Evolutionary conservation across 495 filamentous ascomycete species (phyloP), one percentile per base, ranked within the genome.

Genomic region (Talaromyces thailandensis): DNA sequence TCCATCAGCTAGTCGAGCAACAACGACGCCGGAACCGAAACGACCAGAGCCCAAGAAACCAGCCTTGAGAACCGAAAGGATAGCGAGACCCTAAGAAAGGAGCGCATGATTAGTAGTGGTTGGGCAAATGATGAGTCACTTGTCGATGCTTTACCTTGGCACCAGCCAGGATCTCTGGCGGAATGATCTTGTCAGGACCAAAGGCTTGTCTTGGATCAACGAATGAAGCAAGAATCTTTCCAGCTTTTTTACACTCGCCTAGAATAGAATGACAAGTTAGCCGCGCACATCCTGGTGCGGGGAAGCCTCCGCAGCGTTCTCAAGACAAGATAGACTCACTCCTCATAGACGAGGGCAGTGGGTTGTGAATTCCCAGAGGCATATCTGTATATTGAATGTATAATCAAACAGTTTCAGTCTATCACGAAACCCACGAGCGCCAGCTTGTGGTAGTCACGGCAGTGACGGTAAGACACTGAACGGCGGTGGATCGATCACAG

Each of bases 131-230:
- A 31, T 56, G 14, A 25, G 12, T 28, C 31, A 51, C n/a, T 62
- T 51, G 12, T 45, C 16, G 26, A 61, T 14, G 23, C 16, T 26
- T 23, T 57, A 94, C 91, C 86, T 98, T 97, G 66, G 94, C 95
- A 68, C 88, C 87, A 48, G 90, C 87, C 64, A 98, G 84, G 67
- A 98, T 84, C 50, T 88, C 84, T 3, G 95, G 94, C 45, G 94
- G 94, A 71, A 98, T 98, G 70, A 98, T 85, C 75, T 98, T 98
- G 72, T 98, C 94, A 35, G 94, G 94, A 4, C 93, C 91, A 73
- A 98, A 97, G 12, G 95, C 80, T 81, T 98, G 94, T 66, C 84
- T 84, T 18, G 94, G 95, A 69, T 98, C 94, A 67, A 98, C 83
- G 68, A 98, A 98, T 4, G 93, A 96, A 43, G 91, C 83, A 53